phyloP scores from a whole-genome alignment of 2,329 filamentous ascomycete species.

The Colletotrichum liaoningense region DNA sequence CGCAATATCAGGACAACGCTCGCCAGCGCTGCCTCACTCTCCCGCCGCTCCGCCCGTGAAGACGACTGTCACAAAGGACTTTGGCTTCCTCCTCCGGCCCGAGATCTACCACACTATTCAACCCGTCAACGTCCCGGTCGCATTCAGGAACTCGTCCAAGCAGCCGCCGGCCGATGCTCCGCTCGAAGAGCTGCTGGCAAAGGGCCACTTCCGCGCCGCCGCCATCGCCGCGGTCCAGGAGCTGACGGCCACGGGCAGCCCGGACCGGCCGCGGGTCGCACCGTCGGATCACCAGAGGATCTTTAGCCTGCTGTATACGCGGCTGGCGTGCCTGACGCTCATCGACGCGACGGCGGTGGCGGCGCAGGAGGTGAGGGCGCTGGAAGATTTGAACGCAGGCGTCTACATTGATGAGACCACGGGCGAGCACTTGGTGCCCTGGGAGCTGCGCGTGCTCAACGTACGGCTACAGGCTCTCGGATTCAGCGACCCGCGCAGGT shows the following conservation, averaged over 20 bases:
- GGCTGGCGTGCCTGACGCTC: constrained; percentile 84
- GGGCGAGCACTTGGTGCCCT: constrained; percentile 79
- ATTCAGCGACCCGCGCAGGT: constrained; percentile 84
- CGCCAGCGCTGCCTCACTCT: constrained; percentile 42
- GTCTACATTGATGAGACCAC: constrained; percentile 67
- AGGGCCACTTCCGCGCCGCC: constrained; percentile 84
- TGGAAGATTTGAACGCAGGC: constrained; percentile 69
- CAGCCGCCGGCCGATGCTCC: constrained; percentile 73
- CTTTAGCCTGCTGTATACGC: constrained; percentile 82
- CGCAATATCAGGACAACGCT: constrained; percentile 34
- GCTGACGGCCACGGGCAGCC: constrained; percentile 54
- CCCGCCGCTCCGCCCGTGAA: constrained; percentile 46
- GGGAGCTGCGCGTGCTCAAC: constrained; percentile 85
- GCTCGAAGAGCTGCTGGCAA: constrained; percentile 74
- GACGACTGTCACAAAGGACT: constrained; percentile 70
- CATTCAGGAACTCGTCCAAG: constrained; percentile 77
- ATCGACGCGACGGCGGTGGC: constrained; percentile 79
- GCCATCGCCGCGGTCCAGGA: constrained; percentile 75
- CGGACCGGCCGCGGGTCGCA: constrained; percentile 44
- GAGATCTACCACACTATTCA: constrained; percentile 87
- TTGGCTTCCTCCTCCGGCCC: constrained; percentile 82
- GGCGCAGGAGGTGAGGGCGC: constrained; percentile 72
- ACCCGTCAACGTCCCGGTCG: constrained; percentile 65
- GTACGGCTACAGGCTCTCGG: constrained; percentile 88
- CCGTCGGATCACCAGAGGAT: constrained; percentile 73